Percentiles rank a stretch among this genome's conserved stretches.
Conservation (phyloP, 2,329 filamentous ascomycete species). For the Clonostachys sp. region DNA sequence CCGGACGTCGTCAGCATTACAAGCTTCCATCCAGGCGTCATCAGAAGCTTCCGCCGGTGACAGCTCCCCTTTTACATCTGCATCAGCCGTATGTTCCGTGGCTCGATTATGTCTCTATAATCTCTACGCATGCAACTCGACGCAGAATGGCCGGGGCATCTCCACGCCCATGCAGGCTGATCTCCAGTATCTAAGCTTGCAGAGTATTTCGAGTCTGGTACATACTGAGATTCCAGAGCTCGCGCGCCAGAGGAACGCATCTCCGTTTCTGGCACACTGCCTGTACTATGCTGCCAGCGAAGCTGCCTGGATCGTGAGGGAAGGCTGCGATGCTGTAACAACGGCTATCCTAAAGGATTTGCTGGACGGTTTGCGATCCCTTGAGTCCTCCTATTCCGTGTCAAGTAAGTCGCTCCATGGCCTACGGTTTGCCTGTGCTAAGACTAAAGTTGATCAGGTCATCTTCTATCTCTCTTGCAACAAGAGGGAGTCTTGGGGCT, state of each 20-base stretch:
- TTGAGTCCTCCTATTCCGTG: no score
- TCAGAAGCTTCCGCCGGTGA: background rate
- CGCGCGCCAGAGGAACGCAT: background rate
- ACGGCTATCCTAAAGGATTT: background rate
- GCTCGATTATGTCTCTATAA: constrained; percentile 8
- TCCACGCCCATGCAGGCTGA: constrained; percentile 7
- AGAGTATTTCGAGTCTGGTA: constrained; percentile 1
- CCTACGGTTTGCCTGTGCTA: no score
- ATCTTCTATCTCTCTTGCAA: no score
- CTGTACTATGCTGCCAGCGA: constrained; percentile 10
- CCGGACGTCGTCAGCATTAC: constrained; percentile 4
- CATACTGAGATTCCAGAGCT: constrained; percentile 1
- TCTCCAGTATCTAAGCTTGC: constrained; percentile 5
- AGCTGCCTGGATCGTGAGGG: constrained; percentile 9
- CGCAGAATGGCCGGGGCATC: background rate
- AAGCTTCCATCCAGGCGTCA: constrained; percentile 2
- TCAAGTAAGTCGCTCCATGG: no score
- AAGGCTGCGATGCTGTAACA: constrained; percentile 7
- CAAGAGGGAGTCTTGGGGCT: no score
- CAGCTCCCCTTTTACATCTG: background rate
- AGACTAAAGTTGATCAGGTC: no score
- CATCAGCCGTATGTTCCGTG: constrained; percentile 5
- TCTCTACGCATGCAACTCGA: constrained; percentile 10
- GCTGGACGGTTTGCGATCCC: no score
- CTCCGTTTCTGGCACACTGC: constrained; percentile 5